phyloP scores from a whole-genome alignment of 1,284 basidiomycete species.

The Singerocomus rubriflavus region DNA sequence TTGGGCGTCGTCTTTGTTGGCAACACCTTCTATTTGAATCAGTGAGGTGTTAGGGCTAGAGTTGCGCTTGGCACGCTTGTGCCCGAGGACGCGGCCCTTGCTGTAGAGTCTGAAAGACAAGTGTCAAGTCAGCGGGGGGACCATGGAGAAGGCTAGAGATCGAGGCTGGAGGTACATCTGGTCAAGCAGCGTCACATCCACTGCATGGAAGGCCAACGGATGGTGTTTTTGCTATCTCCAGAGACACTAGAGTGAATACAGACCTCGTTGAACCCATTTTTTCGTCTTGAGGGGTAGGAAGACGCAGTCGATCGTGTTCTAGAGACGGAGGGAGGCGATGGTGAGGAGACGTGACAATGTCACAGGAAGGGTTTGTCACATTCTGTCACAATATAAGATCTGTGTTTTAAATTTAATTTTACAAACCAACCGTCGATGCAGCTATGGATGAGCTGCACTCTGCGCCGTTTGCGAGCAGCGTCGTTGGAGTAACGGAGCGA shows the following conservation, averaged over 20 bases:
- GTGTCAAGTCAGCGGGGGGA: constrained; percentile 5
- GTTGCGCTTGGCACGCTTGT: constrained; percentile 99
- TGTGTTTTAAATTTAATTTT: too few species aligned
- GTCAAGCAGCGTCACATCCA: constrained; percentile 18
- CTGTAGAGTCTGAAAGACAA: constrained; percentile 75
- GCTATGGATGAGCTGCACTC: constrained; percentile 27
- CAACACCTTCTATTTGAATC: constrained; percentile 96
- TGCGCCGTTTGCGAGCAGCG: constrained; percentile 14
- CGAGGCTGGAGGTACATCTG: constrained; percentile 18
- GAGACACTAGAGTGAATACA: constrained; percentile 32
- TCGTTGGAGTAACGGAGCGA: constrained; percentile 37
- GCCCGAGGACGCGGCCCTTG: constrained; percentile 96
- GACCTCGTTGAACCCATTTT: constrained; percentile 77
- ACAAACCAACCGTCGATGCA: constrained; percentile 28
- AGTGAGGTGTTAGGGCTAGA: constrained; percentile 93
- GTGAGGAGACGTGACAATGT: constrained; percentile 27
- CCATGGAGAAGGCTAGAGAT: not conserved
- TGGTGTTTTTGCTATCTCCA: constrained; percentile 13
- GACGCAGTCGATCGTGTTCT: constrained; percentile 28
- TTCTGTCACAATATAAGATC: constrained; percentile 13
- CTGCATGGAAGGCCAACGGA: constrained; percentile 32
- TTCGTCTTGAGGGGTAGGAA: constrained; percentile 41
- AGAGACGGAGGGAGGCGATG: constrained; percentile 6
- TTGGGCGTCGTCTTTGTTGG: constrained; percentile 90
- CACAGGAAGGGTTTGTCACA: constrained; percentile 27